Conservation (phyloP, 1,284 basidiomycete genomes). For the Ustilago xerochloae region DNA sequence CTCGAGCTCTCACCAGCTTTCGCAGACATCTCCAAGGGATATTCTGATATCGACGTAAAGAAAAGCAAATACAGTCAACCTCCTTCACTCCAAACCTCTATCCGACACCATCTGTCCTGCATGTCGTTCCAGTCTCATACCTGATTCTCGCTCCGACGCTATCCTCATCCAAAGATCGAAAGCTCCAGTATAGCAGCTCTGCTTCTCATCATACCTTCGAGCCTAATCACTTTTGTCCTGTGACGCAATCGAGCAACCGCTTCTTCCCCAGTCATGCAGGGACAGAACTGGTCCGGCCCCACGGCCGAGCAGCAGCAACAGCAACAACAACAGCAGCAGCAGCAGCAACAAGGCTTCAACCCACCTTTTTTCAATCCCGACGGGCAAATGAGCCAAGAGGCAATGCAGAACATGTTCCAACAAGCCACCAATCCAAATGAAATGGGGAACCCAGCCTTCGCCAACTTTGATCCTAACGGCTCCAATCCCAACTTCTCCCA, state of each 20-base stretch:
- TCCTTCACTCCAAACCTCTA: background rate
- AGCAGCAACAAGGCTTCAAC: slow-evolving; percentile 31
- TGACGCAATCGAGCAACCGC: background rate
- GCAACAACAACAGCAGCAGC: slow-evolving; percentile 25
- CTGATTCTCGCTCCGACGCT: background rate
- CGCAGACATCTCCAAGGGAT: slow-evolving; percentile 11
- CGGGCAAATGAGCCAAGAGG: slow-evolving; percentile 37
- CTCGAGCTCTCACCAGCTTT: slow-evolving; percentile 2
- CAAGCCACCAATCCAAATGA: slow-evolving; percentile 16
- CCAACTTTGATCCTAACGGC: slow-evolving; percentile 20
- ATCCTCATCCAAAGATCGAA: background rate
- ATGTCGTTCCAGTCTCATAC: background rate
- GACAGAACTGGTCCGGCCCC: slow-evolving; percentile 31
- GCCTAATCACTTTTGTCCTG: too few species aligned
- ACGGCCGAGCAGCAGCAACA: slow-evolving; percentile 21
- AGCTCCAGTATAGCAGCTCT: too few species aligned
- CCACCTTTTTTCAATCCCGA: slow-evolving; percentile 36
- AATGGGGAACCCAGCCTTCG: slow-evolving; percentile 16
- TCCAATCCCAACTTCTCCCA: slow-evolving; percentile 27
- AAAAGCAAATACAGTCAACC: background rate
- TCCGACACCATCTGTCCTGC: background rate
- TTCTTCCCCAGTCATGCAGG: slow-evolving; percentile 26
- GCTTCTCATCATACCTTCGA: too few species aligned
- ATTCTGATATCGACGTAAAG: slow-evolving; percentile 26
- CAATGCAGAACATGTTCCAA: slow-evolving; percentile 39